phyloP scores from a whole-genome alignment of 768 basidiomycete species.

The Pleurotus tuoliensis region DNA sequence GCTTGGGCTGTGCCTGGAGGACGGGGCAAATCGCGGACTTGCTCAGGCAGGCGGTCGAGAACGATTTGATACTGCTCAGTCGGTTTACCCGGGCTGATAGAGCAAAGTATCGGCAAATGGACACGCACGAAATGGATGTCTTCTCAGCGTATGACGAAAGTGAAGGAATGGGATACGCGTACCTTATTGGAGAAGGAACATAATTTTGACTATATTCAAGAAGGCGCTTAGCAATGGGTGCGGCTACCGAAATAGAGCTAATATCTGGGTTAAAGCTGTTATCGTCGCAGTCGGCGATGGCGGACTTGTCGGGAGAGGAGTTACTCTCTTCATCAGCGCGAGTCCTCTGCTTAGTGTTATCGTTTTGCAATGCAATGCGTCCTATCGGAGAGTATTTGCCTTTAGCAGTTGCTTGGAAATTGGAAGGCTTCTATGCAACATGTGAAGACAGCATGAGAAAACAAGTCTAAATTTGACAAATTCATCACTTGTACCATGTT shows the following conservation, averaged over 20 bases:
- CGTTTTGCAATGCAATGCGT: neutral
- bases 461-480: neutral
- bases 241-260: neutral
- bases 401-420: neutral
- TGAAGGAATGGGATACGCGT: no score
- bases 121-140: no score
- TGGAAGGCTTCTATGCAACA: neutral
- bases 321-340: neutral
- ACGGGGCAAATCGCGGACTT: constrained; percentile 9
- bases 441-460: neutral
- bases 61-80: constrained; percentile 17
- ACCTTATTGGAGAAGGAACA: constrained; percentile 14
- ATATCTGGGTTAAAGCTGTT: neutral
- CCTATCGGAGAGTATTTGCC: neutral
- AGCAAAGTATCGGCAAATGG: no score
- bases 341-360: neutral
- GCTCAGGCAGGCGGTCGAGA: neutral
- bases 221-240: constrained; percentile 37
- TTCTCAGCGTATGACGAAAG: no score
- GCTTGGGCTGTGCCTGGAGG: constrained; percentile 4
- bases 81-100: no score
- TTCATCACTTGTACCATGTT: neutral
- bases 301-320: neutral
- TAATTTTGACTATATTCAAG: constrained; percentile 46
- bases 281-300: neutral